These are phyloP conservation scores for Venturiaceae sp. DNA, from an alignment of 2,329 filamentous ascomycete species.

Conservation along the genomic window DNA sequence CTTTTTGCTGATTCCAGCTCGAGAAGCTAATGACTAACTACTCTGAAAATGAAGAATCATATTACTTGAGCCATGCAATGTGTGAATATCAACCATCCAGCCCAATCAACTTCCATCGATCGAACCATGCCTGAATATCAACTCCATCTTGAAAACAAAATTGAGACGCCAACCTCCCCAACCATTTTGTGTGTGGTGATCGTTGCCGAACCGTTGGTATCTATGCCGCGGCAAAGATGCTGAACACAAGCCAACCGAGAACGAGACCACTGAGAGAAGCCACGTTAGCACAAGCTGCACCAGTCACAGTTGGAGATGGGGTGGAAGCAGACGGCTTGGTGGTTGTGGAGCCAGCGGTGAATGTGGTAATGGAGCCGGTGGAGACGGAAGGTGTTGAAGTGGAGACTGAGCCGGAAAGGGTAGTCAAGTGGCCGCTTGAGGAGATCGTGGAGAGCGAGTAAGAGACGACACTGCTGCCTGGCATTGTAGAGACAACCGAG, in stretches of 20 bases:
- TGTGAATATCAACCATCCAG: not conserved
- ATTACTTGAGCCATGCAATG: not conserved
- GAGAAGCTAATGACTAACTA: not conserved
- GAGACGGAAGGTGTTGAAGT: not conserved
- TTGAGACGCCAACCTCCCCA: not conserved
- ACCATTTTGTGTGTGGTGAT: not conserved
- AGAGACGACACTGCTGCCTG: not conserved
- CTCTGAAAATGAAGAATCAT: not conserved
- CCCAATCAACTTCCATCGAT: not conserved
- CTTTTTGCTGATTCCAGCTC: not conserved
- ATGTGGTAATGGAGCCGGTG: not conserved
- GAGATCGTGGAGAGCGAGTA: not conserved
- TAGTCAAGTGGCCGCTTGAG: not conserved
- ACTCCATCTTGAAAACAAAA: not conserved
- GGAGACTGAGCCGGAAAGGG: not conserved
- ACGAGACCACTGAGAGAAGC: not conserved
- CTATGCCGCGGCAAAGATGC: not conserved
- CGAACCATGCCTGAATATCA: not conserved
- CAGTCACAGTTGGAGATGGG: not conserved
- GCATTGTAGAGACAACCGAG: not conserved
- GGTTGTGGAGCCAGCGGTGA: not conserved
- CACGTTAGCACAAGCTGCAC: not conserved
- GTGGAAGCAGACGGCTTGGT: conserved; percentile 1
- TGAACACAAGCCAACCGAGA: not conserved
- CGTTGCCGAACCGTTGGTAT: no score